Evolutionary conservation across 257 asterid species (phyloP), one percentile per base, ranked within the genome.

Genomic region (Thymus quinquecostatus): DNA sequence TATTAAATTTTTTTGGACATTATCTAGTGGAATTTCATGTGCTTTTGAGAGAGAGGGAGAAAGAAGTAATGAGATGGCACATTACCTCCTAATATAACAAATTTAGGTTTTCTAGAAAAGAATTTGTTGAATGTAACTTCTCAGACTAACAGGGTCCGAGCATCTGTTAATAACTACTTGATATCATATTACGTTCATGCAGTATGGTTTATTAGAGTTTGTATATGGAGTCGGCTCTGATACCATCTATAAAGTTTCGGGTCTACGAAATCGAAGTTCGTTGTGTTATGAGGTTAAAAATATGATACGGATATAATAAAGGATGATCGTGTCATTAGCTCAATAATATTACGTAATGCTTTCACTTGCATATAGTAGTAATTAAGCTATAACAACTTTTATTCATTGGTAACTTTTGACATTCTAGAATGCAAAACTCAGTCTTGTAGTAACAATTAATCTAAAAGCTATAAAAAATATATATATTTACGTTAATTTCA

Each of bases 301-400:
- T 8, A 44, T 44, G 10, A 10, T 44, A 44, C 10, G 49, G 49
- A 44, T 8, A 1, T 10, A 44, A 44, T 44, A 12, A 44, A 44
- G 9, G 12, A 9, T 44, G 53, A 55, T 73, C 14, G 1, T 13
- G 3, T 56, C 40, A 38, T 45, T 66, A 36, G 41, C 14, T 11
- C 21, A 21, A 27, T 38, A 47, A 40, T 10, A 67, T 49, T 54
- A 41, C 58, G 79, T 49, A 60, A 67, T 67, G 57, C 69, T 66
- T 41, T 30, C 41, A 38, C 6, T 4, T 38, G 6, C 44, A 48
- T 38, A 10, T 38, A 10, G 58, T 48, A 7, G 21, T 47, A 47
- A 47, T 47, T 47, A 47, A 47, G 13, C 53, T 47, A 10, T 47
- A 47, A 47, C 21, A 47, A 47, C 21, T 47, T 11, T 11, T 4